Conservation (phyloP, 345 rosid genomes). For the Citrus sp. region DNA sequence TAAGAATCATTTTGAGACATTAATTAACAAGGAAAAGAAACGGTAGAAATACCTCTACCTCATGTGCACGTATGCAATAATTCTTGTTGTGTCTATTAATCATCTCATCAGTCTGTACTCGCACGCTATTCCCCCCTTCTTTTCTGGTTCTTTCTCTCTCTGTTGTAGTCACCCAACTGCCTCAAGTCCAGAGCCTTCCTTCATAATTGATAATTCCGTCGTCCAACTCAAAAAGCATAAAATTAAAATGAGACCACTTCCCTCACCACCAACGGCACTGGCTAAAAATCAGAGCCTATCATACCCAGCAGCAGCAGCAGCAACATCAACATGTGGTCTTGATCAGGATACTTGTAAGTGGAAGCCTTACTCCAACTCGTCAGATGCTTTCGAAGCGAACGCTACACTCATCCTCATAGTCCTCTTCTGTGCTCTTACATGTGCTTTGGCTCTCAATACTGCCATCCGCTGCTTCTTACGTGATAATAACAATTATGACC, state of each 20-base stretch:
- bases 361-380: constrained; percentile 34
- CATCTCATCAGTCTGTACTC: background rate
- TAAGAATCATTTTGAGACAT: background rate
- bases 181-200: too few relatives aligned
- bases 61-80: constrained; percentile 20
- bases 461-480: constrained; percentile 66
- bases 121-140: constrained; percentile 12
- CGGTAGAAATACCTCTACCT: constrained; percentile 7
- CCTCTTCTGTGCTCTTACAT: constrained; percentile 56
- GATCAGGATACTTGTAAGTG: constrained; percentile 30
- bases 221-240: background rate
- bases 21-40: background rate
- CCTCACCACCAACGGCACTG: background rate
- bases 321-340: constrained; percentile 31
- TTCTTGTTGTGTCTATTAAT: constrained; percentile 11
- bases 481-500: background rate
- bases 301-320: constrained; percentile 21
- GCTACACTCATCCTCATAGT: constrained; percentile 41
- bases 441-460: constrained; percentile 53
- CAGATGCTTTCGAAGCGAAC: constrained; percentile 52
- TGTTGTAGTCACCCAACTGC: too few relatives aligned
- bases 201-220: too few relatives aligned
- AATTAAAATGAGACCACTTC: background rate
- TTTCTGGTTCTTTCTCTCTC: background rate
- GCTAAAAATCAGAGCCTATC: background rate